Evolutionary conservation across 2,329 filamentous ascomycete genomes (phyloP).

Genomic region (Apiospora arundinis): DNA sequence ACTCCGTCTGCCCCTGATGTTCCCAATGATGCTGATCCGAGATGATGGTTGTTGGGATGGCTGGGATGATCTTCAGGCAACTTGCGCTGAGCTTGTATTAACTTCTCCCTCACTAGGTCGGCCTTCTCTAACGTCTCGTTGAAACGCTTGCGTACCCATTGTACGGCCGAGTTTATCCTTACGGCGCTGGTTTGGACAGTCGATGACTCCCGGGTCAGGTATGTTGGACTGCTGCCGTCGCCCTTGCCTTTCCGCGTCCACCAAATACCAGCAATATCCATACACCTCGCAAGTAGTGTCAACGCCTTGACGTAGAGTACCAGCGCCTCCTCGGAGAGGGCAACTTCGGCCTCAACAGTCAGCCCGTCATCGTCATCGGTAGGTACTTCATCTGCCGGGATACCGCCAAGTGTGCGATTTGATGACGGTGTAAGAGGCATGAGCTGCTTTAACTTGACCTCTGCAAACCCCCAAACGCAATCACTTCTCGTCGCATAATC

Average conservation of each 20-base stretch:
- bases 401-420: constrained; percentile 72
- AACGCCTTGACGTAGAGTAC: constrained; percentile 96
- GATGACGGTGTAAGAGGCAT: constrained; percentile 83
- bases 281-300: constrained; percentile 87
- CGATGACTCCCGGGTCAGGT: constrained; percentile 47
- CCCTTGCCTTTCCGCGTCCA: constrained; percentile 81
- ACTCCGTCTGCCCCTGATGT: constrained; percentile 79
- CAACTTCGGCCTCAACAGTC: constrained; percentile 83
- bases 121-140: constrained; percentile 98
- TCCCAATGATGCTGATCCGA: constrained; percentile 61
- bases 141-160: constrained; percentile 93
- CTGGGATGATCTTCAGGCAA: constrained; percentile 85
- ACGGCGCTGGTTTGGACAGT: constrained; percentile 60
- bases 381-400: constrained; percentile 58
- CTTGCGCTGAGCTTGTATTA: constrained; percentile 83
- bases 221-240: constrained; percentile 56
- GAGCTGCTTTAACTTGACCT: constrained; percentile 98
- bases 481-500: constrained; percentile 92
- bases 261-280: constrained; percentile 94
- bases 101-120: constrained; percentile 87
- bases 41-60: constrained; percentile 79
- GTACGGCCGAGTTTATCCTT: constrained; percentile 90
- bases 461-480: constrained; percentile 95
- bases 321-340: constrained; percentile 90
- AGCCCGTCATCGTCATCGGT: constrained; percentile 73